Percentiles rank a stretch among this genome's conserved stretches.
These are phyloP conservation scores for Acer yangbiense DNA, from an alignment of 345 rosid species.

Conservation along the genomic window DNA sequence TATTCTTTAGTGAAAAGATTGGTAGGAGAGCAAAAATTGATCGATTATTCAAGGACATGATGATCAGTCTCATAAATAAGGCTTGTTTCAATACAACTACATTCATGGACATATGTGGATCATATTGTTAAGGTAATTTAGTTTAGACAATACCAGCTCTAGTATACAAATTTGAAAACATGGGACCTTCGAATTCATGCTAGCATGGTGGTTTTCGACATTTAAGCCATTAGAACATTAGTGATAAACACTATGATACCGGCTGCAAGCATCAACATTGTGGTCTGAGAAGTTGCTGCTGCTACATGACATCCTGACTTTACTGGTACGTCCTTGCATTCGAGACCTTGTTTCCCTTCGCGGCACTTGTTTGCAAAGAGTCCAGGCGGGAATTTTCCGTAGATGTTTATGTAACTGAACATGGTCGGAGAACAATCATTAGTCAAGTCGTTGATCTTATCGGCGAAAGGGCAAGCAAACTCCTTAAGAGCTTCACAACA, in stretches of 20 bases:
- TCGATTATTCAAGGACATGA: not conserved
- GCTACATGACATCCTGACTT: not conserved
- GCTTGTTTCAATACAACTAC: not conserved
- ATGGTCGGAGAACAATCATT: constrained; percentile 67
- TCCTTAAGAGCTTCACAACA: constrained; percentile 63
- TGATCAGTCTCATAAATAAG: not conserved
- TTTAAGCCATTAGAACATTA: constrained; percentile 16
- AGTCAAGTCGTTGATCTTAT: constrained; percentile 48
- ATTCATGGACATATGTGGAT: not conserved
- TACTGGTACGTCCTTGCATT: constrained; percentile 28
- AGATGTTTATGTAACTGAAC: constrained; percentile 85
- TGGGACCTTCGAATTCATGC: not conserved
- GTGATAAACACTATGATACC: constrained; percentile 25
- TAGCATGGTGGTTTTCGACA: not conserved
- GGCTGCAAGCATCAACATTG: constrained; percentile 27
- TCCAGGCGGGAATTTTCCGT: constrained; percentile 83
- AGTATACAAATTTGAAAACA: not conserved
- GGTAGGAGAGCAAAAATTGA: not conserved
- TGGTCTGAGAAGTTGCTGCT: constrained; percentile 3
- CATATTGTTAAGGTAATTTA: not conserved
- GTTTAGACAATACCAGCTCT: not conserved
- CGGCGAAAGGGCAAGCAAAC: constrained; percentile 64
- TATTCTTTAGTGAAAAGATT: no score
- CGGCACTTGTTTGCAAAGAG: constrained; percentile 68
- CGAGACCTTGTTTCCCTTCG: constrained; percentile 62